phyloP scores from a whole-genome alignment of 805 yeast genomes.

The Saturnispora quitensis region DNA sequence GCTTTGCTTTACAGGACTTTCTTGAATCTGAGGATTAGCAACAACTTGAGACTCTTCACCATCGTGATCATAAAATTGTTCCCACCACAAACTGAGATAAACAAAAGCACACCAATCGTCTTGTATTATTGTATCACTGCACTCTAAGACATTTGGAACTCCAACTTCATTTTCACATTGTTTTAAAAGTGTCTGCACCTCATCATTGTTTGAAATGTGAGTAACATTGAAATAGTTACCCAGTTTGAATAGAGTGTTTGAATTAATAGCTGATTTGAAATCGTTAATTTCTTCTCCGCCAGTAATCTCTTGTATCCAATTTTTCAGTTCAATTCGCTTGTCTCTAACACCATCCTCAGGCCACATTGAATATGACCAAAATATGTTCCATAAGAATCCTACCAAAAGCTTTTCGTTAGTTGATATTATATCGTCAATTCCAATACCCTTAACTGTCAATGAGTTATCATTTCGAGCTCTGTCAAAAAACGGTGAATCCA shows the following conservation, averaged over 20 bases:
- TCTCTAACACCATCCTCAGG: background rate
- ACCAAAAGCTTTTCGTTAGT: conserved; percentile 25
- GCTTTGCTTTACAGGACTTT: background rate
- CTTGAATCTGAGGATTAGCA: background rate
- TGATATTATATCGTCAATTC: conserved; percentile 42
- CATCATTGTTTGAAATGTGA: background rate
- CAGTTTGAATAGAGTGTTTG: background rate
- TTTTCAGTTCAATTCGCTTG: background rate
- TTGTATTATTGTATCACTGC: background rate
- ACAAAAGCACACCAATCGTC: conserved; percentile 55
- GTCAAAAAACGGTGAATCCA: background rate
- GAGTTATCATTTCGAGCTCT: background rate
- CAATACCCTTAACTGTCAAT: conserved; percentile 34
- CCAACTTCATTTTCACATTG: background rate
- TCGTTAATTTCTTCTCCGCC: background rate
- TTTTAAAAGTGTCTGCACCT: background rate
- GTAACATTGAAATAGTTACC: background rate
- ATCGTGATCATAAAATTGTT: conserved; percentile 25
- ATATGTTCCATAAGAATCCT: conserved; percentile 32
- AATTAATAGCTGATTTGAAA: background rate
- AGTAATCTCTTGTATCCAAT: background rate
- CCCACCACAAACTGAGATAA: conserved; percentile 52
- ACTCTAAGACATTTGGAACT: background rate
- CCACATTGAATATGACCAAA: background rate
- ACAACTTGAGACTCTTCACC: background rate